Percentiles rank a stretch among this genome's conserved stretches.
Conservation (phyloP, 768 basidiomycete species). For the Albatrellus ellisii region DNA sequence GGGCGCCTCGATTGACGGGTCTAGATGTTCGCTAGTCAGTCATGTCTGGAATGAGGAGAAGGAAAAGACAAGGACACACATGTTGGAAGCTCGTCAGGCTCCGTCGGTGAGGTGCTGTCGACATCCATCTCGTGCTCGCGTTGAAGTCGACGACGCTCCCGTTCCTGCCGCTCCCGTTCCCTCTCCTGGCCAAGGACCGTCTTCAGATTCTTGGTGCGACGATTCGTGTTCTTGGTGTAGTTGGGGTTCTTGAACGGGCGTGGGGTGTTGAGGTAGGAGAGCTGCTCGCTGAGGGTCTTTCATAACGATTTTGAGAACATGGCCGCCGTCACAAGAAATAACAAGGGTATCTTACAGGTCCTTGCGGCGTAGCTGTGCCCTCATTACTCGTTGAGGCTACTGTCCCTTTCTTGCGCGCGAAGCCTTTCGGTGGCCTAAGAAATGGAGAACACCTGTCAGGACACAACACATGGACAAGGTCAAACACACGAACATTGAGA, state of each 20-base stretch:
- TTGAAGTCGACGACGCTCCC: constrained; percentile 42
- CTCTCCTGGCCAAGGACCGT: constrained; percentile 66
- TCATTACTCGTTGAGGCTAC: constrained; percentile 17
- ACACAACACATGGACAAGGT: not conserved
- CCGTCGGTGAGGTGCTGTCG: constrained; percentile 25
- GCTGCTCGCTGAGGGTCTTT: constrained; percentile 60
- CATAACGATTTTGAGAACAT: no score
- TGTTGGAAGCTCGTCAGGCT: constrained; percentile 46
- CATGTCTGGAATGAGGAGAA: not conserved
- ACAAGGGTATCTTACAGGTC: constrained; percentile 20
- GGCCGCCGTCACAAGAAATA: no score
- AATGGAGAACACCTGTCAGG: not conserved
- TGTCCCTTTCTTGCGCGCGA: constrained; percentile 17
- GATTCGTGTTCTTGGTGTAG: constrained; percentile 56
- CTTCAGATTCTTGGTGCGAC: constrained; percentile 72
- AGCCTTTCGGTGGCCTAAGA: constrained; percentile 23
- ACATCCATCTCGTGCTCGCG: constrained; percentile 42
- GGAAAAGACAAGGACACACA: constrained; percentile 32
- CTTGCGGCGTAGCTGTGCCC: constrained; percentile 21
- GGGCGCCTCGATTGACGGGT: constrained; percentile 74
- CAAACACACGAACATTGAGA: constrained; percentile 1
- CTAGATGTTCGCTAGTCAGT: constrained; percentile 22
- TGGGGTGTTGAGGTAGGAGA: constrained; percentile 57
- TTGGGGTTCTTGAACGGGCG: constrained; percentile 69
- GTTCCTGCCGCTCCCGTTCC: constrained; percentile 57